phyloP scores from a whole-genome alignment of 139 green algal genomes.

The Micractinium conductrix region DNA sequence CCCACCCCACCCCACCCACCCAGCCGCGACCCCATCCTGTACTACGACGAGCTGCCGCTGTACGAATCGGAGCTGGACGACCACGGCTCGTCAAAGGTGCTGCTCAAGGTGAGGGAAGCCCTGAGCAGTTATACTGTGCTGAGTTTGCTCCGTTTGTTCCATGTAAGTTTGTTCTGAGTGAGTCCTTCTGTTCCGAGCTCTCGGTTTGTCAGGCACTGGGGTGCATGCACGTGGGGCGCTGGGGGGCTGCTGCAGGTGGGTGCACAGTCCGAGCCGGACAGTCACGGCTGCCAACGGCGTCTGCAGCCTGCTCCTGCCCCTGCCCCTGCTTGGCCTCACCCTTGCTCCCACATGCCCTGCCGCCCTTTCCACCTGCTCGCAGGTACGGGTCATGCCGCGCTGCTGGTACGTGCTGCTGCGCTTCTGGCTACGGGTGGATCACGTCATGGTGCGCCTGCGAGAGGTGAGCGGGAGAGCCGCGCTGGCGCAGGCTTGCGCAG shows the following conservation, averaged over 20 bases:
- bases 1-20: no score
- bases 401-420: constrained; percentile 92
- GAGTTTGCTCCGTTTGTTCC: no score
- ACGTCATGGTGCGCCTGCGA: constrained; percentile 74
- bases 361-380: background rate
- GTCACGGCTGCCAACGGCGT: no score
- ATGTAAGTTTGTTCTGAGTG: no score
- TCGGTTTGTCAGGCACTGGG: no score
- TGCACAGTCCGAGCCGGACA: no score
- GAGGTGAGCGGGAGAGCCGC: constrained; percentile 63
- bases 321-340: no score
- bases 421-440: constrained; percentile 90
- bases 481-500: background rate
- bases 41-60: constrained; percentile 84
- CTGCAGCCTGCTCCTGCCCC: no score
- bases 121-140: no score
- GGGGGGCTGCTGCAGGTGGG: no score
- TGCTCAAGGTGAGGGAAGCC: constrained; percentile 50
- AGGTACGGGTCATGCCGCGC: constrained; percentile 76
- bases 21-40: constrained; percentile 89
- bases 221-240: no score
- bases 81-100: constrained; percentile 74
- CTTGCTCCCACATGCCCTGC: background rate
- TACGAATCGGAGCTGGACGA: constrained; percentile 96
- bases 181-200: no score